Evolutionary conservation across 129 eudicot genomes (phyloP).

Genomic region (Flaveria trinervia): DNA sequence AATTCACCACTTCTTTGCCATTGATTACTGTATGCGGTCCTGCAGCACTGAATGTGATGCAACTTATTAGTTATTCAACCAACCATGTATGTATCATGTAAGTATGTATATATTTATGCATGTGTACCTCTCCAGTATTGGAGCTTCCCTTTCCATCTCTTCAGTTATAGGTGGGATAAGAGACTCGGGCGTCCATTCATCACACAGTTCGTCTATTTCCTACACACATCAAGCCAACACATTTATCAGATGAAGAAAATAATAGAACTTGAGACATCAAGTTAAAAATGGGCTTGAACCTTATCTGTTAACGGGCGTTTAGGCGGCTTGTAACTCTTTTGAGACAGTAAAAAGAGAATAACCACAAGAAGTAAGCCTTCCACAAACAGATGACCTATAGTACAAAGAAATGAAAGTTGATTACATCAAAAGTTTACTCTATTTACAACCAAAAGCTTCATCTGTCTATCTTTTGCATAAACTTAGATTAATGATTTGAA

Average conservation of each 20-base stretch:
- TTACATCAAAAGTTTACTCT: not conserved
- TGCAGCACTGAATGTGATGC: constrained; percentile 75
- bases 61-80: not conserved
- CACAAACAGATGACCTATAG: constrained; percentile 80
- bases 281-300: constrained; percentile 38
- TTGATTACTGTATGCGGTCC: constrained; percentile 73
- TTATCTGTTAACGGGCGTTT: constrained; percentile 78
- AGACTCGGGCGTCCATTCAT: constrained; percentile 94
- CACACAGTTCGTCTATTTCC: constrained; percentile 95
- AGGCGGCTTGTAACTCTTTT: constrained; percentile 97
- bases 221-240: constrained; percentile 32
- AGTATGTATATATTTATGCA: constrained; percentile 1
- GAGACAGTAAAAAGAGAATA: constrained; percentile 72
- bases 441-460: too few relatives aligned
- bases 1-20: constrained; percentile 86
- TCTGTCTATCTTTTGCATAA: not conserved
- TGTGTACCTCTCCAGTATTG: constrained; percentile 72
- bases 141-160: constrained; percentile 68
- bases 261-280: constrained; percentile 1
- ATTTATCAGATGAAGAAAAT: not conserved
- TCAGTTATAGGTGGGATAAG: constrained; percentile 74
- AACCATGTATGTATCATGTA: not conserved
- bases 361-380: constrained; percentile 91
- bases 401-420: constrained; percentile 4
- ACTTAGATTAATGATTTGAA: not conserved